phyloP scores from a whole-genome alignment of 2,329 filamentous ascomycete genomes.

The Monosporascus sp. region DNA sequence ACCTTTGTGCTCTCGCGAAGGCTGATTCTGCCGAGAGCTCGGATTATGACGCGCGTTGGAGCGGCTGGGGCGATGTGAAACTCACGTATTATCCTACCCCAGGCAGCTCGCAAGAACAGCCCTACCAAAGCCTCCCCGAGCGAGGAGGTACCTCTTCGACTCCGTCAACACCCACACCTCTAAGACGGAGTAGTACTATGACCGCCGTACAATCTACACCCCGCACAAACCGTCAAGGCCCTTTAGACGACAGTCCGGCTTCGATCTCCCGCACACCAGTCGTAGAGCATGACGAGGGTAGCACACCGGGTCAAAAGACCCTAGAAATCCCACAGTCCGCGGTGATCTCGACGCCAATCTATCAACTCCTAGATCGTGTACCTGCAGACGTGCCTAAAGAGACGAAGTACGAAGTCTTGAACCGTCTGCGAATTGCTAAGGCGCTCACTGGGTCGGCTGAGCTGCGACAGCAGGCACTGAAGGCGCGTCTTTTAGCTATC shows the following conservation, averaged over 20 bases:
- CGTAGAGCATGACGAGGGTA: slow-evolving; percentile 34
- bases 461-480: slow-evolving; percentile 69
- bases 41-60: slow-evolving; percentile 46
- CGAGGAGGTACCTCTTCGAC: slow-evolving; percentile 36
- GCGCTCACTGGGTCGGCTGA: slow-evolving; percentile 63
- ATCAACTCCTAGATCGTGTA: slow-evolving; percentile 50
- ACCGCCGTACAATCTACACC: slow-evolving; percentile 33
- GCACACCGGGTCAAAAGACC: slow-evolving; percentile 46
- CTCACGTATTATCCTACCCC: slow-evolving; percentile 69
- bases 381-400: slow-evolving; percentile 64
- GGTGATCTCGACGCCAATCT: slow-evolving; percentile 47
- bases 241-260: slow-evolving; percentile 45
- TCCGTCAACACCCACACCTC: slow-evolving; percentile 69
- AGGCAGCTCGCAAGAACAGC: slow-evolving; percentile 23
- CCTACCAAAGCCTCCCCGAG: slow-evolving; percentile 19
- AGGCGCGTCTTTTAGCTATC: slow-evolving; percentile 78
- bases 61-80: slow-evolving; percentile 75
- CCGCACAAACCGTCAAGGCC: slow-evolving; percentile 26
- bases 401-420: slow-evolving; percentile 77
- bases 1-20: slow-evolving; percentile 71
- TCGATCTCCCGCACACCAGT: slow-evolving; percentile 31
- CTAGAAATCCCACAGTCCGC: slow-evolving; percentile 60
- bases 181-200: slow-evolving; percentile 62
- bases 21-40: slow-evolving; percentile 37
- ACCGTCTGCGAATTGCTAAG: slow-evolving; percentile 77